Base-by-base conservation (phyloP, 768 basidiomycete species). In the Lepiota venenata region DNA sequence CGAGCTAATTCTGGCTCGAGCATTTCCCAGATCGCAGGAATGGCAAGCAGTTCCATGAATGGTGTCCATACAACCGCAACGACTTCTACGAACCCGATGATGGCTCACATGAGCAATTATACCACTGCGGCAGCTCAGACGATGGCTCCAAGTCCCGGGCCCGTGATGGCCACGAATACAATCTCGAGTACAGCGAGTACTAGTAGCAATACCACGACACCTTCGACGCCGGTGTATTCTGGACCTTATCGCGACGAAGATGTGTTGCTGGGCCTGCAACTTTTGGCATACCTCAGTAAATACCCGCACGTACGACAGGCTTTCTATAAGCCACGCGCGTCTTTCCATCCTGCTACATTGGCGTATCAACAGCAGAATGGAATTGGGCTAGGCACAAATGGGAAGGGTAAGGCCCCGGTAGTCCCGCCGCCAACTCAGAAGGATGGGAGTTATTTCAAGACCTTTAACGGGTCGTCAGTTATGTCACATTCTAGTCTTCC, bases 221-320 rank as follows among this genome's bases (percentile, higher is more conserved):
- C 56, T 63, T 71, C 39, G 68, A 62, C 43, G 60, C 62, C 52
- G 38, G 29, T 60, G 6, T 70, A 69, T 18, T 66, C 71, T 0
- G 88, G 88, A 0, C 90, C 88, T 0, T 97, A 95, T 70, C 82
- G 92, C 22, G 94, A 98, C 65, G 96, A 99, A 63, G 95, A 97
- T 58, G 92, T 98, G 0, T 74, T 98, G 1, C 81, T 95, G 8
- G 84, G 88, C 16, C 72, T 99, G 11, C 96, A 99, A 67, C 84
- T 98, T 2, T 79, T 99, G 1, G 97, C 97, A 2, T 98, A 99
- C 66, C 78, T 98, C 15, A 93, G 89, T 72, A 98, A 99, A 69
- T 98, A 99, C 66, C 94, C 97, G 0, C 96, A 98, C 67, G 96
- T 98, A 3, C 78, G 97, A 9, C 87, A 94, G 63, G 92, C 94